Conservation (phyloP, 306 rosid species). For the Amphicarpaea edgeworthii region DNA sequence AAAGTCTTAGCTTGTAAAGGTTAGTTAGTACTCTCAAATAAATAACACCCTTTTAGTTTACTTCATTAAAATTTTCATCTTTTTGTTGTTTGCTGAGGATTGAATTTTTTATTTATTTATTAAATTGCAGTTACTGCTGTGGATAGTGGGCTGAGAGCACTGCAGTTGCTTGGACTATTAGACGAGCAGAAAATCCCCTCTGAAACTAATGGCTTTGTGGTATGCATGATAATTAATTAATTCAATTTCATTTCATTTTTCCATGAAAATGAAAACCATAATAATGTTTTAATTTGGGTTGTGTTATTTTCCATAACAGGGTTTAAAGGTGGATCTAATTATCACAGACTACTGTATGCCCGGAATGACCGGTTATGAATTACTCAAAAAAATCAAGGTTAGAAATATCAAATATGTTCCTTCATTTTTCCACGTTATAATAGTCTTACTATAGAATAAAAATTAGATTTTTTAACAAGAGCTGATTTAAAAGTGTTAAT, state of each 20-base stretch:
- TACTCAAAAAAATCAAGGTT: slow-evolving; percentile 78
- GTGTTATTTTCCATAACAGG: slow-evolving; percentile 40
- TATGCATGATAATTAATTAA: slow-evolving; percentile 18
- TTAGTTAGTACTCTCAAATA: slow-evolving; percentile 54
- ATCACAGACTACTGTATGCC: slow-evolving; percentile 88
- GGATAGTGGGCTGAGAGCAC: slow-evolving; percentile 82
- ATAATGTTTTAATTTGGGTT: neutral
- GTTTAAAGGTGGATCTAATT: slow-evolving; percentile 76
- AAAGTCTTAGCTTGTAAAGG: slow-evolving; percentile 76
- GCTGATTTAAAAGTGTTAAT: neutral
- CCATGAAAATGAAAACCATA: neutral
- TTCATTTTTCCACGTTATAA: neutral
- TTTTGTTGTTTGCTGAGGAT: neutral
- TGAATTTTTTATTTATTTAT: neutral
- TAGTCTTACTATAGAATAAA: neutral
- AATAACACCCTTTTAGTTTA: neutral
- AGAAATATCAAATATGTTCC: neutral
- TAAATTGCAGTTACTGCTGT: slow-evolving; percentile 76
- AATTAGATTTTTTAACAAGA: neutral
- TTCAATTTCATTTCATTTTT: neutral
- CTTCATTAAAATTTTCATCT: neutral
- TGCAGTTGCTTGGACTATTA: slow-evolving; percentile 72
- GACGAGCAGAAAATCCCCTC: slow-evolving; percentile 56
- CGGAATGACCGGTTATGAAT: slow-evolving; percentile 80
- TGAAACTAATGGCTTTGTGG: slow-evolving; percentile 61